A percentile compares a stretch with the other conserved stretches of the same genome.
Conservation (phyloP, 805 yeast genomes). For the Candida odintsovae region DNA sequence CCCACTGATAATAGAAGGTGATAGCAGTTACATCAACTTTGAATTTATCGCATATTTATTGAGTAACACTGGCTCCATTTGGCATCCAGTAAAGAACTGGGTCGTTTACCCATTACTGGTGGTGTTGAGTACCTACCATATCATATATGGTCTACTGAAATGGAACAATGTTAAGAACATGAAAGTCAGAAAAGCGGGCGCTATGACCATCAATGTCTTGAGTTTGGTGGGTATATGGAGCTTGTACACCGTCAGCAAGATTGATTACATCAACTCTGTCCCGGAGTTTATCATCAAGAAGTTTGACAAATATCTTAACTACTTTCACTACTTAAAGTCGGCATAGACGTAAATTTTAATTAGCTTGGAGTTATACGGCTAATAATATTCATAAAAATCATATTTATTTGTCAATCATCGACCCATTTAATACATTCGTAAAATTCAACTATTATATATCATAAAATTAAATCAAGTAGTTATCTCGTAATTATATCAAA, state of each 20-base stretch:
- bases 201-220: conserved; percentile 32
- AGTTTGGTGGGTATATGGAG: conserved; percentile 34
- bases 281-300: conserved; percentile 13
- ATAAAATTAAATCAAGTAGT: not conserved
- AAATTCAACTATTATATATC: not conserved
- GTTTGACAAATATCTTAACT: conserved; percentile 15
- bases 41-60: conserved; percentile 43
- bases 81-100: conserved; percentile 27
- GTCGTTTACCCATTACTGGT: conserved; percentile 30
- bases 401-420: not conserved
- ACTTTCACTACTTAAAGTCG: conserved; percentile 4
- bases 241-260: conserved; percentile 19
- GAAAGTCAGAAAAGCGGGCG: conserved; percentile 39
- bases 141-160: conserved; percentile 45
- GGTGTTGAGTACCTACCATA: conserved; percentile 44
- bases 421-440: not conserved
- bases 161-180: conserved; percentile 36
- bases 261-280: not conserved
- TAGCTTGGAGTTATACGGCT: not conserved
- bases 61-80: conserved; percentile 13
- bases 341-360: not conserved
- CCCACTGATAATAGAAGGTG: conserved; percentile 59
- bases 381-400: not conserved
- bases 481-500: not conserved
- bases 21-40: conserved; percentile 49